These are phyloP conservation scores for Flaveria floridana DNA, from an alignment of 140 eudicot species.

Conservation along the genomic window DNA sequence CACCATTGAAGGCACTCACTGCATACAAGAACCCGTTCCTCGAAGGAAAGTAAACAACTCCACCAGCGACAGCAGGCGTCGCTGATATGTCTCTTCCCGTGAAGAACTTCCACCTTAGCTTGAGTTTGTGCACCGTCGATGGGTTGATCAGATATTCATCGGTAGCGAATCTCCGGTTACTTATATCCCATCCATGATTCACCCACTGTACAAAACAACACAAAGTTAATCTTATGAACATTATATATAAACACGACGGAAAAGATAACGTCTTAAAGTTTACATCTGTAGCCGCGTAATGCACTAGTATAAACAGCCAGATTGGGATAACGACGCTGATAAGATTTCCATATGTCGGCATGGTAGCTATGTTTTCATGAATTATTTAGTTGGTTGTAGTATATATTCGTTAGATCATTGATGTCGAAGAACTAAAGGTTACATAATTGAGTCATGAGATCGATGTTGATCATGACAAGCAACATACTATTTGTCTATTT, in stretches of 20 bases:
- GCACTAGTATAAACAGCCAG: conserved; percentile 26
- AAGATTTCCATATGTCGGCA: conserved; percentile 16
- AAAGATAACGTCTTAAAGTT: neutral
- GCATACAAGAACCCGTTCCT: conserved; percentile 75
- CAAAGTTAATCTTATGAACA: conserved; percentile 10
- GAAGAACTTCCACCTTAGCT: conserved; percentile 56
- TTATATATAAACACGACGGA: neutral
- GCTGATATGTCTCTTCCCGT: conserved; percentile 75
- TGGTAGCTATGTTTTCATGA: neutral
- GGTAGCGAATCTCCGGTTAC: conserved; percentile 46
- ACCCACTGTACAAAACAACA: conserved; percentile 48
- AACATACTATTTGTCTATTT: conserved; percentile 5
- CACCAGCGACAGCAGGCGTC: conserved; percentile 65
- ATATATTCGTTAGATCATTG: neutral
- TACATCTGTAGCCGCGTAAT: conserved; percentile 36
- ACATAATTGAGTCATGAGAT: neutral
- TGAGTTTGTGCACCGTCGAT: conserved; percentile 38
- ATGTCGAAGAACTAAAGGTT: neutral
- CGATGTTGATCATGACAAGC: neutral
- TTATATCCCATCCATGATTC: conserved; percentile 70
- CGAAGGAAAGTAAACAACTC: conserved; percentile 69
- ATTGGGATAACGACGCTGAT: conserved; percentile 18
- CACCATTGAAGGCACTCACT: conserved; percentile 54
- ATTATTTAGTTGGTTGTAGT: neutral
- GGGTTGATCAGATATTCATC: conserved; percentile 53